Conservation (phyloP, 148 eudicot species). For the Silene uniflora region DNA sequence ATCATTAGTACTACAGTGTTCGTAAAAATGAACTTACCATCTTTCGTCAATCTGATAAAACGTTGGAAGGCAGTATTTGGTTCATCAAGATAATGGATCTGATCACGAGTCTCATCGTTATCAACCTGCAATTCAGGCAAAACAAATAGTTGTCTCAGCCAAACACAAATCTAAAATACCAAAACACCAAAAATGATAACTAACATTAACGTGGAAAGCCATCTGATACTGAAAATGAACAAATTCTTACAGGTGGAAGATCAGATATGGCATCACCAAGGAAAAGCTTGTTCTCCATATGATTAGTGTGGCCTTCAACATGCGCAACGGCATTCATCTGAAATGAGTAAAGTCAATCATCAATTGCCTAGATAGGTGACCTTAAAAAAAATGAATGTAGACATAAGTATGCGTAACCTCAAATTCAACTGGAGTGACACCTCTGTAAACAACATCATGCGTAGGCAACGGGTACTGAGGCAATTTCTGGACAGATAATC, state of each 20-base stretch:
- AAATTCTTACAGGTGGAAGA: slow-evolving; percentile 61
- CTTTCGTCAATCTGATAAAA: slow-evolving; percentile 51
- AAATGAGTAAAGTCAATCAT: slow-evolving; percentile 1
- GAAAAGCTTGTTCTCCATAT: slow-evolving; percentile 45
- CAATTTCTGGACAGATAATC: slow-evolving; percentile 45
- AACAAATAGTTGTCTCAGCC: background rate
- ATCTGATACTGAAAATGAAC: background rate
- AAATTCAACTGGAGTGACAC: slow-evolving; percentile 55
- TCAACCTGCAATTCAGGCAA: slow-evolving; percentile 39
- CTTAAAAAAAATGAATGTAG: background rate
- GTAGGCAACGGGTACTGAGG: slow-evolving; percentile 83
- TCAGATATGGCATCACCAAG: slow-evolving; percentile 79
- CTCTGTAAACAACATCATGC: slow-evolving; percentile 58
- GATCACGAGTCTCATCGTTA: slow-evolving; percentile 55
- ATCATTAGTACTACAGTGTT: background rate
- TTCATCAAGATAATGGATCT: slow-evolving; percentile 36
- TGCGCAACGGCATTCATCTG: slow-evolving; percentile 59
- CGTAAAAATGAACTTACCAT: slow-evolving; percentile 31
- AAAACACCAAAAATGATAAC: background rate
- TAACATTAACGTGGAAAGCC: too few relatives aligned
- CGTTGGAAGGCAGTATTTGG: slow-evolving; percentile 62
- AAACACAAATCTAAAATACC: too few relatives aligned
- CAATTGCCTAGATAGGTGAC: background rate
- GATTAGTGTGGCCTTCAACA: slow-evolving; percentile 29
- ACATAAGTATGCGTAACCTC: slow-evolving; percentile 39